Base-by-base conservation (phyloP, 306 rosid species). In the Ziziphus jujuba region DNA sequence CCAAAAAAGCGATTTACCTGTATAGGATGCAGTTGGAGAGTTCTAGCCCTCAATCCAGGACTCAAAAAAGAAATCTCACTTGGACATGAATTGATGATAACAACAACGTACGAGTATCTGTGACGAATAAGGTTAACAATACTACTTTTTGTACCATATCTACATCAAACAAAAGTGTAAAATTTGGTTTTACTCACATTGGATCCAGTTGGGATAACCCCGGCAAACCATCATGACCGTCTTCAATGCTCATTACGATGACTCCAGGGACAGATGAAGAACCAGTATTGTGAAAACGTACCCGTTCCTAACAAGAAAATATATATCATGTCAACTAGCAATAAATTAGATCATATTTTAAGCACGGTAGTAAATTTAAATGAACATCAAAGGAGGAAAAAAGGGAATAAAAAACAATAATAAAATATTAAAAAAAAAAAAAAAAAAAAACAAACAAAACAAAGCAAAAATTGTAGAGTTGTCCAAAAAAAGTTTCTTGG, bases 161-260 rank as follows among this genome's bases (percentile, higher is more conserved):
- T 52, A 58, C 66, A 66, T 72, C 52, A 65, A 45, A 14, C 34
- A 48, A 38, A 79, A 70, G 23, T 24, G 23, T 66, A 50, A n/a
- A 23, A 72, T 59, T 54, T 22, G 62, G 12, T 61, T 75, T n/a
- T 69, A 81, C 96, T 5, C 86, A 93, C 99, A 43, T 75, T 49
- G 97, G 81, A 90, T 93, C 99, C 81, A 93, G 83, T 79, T 93
- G 96, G 67, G 87, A 67, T 79, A 90, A 74, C 73, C 90, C 97
- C 7, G 85, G 90, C 66, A 84, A 38, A 64, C 95, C 90, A 38
- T 81, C 79, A 20, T 80, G 78, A 38, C 97, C 99, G 63, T 93
- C 99, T 80, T 93, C 97, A 77, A 90, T 93, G 86, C 97, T 87
- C 95, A 90, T 88, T 68, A 84, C 95, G 73, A 93, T 75, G 71